Conservation (phyloP, 208 protist genomes). For the Trypanosoma lewisi region DNA sequence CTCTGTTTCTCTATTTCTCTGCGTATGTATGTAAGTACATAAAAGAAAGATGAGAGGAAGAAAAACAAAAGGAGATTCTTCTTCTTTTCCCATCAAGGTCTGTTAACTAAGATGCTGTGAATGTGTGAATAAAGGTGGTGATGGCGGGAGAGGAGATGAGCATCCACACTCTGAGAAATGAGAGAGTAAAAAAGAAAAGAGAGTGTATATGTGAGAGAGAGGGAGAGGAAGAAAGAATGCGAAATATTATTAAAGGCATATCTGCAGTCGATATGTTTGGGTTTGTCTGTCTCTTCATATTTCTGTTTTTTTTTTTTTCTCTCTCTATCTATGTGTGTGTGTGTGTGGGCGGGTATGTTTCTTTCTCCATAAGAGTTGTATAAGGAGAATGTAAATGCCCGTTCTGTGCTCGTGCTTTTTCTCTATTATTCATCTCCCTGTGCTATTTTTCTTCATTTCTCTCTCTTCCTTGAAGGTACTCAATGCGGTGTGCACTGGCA, state of each 20-base stretch:
- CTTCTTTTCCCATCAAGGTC: too few relatives aligned
- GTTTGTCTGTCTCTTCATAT: constrained; percentile 1
- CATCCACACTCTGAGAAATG: neutral
- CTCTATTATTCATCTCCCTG: neutral
- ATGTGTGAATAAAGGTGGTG: neutral
- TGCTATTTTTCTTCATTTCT: constrained; percentile 4
- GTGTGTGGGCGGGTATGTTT: too few relatives aligned
- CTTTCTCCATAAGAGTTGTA: too few relatives aligned
- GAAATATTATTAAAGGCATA: neutral
- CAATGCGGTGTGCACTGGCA: neutral
- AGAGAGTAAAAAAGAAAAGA: neutral
- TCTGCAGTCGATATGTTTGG: neutral
- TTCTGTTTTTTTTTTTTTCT: constrained; percentile 15
- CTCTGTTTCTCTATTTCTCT: too few relatives aligned
- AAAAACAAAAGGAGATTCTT: neutral
- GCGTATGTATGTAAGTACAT: too few relatives aligned
- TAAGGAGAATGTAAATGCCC: too few relatives aligned
- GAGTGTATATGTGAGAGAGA: neutral
- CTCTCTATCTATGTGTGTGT: too few relatives aligned
- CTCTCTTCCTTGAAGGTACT: neutral
- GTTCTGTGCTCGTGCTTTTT: too few relatives aligned
- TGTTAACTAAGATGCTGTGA: too few relatives aligned
- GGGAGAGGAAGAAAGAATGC: neutral
- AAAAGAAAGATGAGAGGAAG: neutral
- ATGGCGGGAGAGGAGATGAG: neutral